Conservation (phyloP, 441 rosid genomes). For the Oxalis stricta region DNA sequence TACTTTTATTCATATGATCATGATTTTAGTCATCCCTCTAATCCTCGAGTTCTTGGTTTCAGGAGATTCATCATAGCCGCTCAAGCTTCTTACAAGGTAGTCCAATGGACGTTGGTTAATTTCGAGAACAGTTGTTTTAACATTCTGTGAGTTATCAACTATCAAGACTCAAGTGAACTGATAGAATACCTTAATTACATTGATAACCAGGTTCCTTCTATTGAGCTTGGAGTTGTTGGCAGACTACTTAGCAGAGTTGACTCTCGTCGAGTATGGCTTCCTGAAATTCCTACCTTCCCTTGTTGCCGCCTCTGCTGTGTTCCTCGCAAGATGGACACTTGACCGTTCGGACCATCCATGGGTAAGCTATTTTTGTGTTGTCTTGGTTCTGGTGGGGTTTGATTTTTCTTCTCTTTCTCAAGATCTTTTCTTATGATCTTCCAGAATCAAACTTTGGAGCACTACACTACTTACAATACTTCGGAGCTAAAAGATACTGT, state of each 20-base stretch:
- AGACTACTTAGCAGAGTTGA: constrained; percentile 64
- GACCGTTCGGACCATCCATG: constrained; percentile 60
- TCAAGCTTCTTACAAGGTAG: constrained; percentile 50
- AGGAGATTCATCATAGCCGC: constrained; percentile 82
- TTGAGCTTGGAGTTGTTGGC: constrained; percentile 61
- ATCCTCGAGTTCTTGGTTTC: constrained; percentile 14
- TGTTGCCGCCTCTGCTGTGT: constrained; percentile 69
- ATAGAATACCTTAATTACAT: constrained; percentile 1
- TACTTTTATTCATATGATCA: neutral
- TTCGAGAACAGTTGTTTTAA: neutral
- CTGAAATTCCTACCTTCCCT: constrained; percentile 59
- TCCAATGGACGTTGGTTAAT: neutral
- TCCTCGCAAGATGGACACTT: constrained; percentile 76
- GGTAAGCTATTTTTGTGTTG: constrained; percentile 29
- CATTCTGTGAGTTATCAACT: neutral
- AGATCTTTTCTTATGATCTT: constrained; percentile 6
- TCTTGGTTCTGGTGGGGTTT: neutral
- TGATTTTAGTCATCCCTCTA: neutral
- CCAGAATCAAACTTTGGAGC: constrained; percentile 78
- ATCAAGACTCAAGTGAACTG: constrained; percentile 1
- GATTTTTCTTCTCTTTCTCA: neutral
- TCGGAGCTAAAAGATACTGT: constrained; percentile 47
- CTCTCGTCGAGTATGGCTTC: constrained; percentile 59
- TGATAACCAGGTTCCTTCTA: constrained; percentile 32
- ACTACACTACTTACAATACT: constrained; percentile 54